phyloP scores from a whole-genome alignment of 495 filamentous ascomycete species.

The Clavariopsis aquatica region DNA sequence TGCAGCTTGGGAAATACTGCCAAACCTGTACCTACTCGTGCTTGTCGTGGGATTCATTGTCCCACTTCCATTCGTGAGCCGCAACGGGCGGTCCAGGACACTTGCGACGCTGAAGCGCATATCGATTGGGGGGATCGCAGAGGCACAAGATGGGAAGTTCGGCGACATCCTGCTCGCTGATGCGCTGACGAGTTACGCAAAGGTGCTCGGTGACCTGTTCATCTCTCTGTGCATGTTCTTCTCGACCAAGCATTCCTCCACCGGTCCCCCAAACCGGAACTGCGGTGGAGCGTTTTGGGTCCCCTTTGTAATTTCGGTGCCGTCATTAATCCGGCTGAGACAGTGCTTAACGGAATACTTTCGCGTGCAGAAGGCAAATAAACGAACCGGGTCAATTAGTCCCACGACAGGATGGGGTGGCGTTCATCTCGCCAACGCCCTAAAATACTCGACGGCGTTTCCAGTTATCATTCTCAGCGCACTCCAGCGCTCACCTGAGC shows the following conservation, averaged over 20 bases:
- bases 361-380: constrained; percentile 61
- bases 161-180: constrained; percentile 94
- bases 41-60: constrained; percentile 69
- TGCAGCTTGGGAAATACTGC: constrained; percentile 73
- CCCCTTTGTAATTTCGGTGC: constrained; percentile 77
- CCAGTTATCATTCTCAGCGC: constrained; percentile 81
- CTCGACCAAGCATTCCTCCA: constrained; percentile 64
- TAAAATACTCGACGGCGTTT: constrained; percentile 90
- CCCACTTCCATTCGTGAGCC: constrained; percentile 69
- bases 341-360: constrained; percentile 89
- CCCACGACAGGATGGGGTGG: constrained; percentile 64
- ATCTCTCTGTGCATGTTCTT: constrained; percentile 90
- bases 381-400: constrained; percentile 38
- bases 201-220: constrained; percentile 86
- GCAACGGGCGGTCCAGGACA: constrained; percentile 72
- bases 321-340: constrained; percentile 80
- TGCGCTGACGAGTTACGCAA: constrained; percentile 90
- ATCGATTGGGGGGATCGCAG: constrained; percentile 75
- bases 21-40: constrained; percentile 73
- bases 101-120: constrained; percentile 71
- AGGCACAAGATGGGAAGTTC: constrained; percentile 81
- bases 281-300: constrained; percentile 77
- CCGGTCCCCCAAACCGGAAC: constrained; percentile 73
- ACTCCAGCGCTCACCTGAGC: constrained; percentile 67
- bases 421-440: constrained; percentile 86